Percentiles rank a stretch among this genome's conserved stretches.
Evolutionary conservation across 1,139 yeast species (phyloP).

Genomic region (Chernovozyma aurita): DNA sequence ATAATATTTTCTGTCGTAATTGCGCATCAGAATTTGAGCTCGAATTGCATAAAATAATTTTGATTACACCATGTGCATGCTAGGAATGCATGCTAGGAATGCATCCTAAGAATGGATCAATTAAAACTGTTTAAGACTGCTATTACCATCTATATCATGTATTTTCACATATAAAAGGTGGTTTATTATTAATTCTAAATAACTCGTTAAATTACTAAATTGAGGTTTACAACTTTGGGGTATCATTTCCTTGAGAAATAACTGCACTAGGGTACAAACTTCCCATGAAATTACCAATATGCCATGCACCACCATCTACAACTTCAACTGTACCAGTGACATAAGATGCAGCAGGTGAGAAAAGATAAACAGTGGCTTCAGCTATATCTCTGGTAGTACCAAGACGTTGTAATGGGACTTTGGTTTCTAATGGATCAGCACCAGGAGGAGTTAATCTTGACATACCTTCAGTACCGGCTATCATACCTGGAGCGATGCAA

Average conservation of each 20-base stretch:
- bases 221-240: slow-evolving; percentile 9
- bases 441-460: slow-evolving; percentile 48
- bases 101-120: no score
- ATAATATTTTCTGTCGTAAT: no score
- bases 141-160: no score
- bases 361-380: slow-evolving; percentile 77
- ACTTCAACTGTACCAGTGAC: slow-evolving; percentile 74
- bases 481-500: slow-evolving; percentile 88
- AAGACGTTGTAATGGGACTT: slow-evolving; percentile 70
- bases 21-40: no score
- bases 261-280: slow-evolving; percentile 34
- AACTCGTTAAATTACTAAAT: no score
- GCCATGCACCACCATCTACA: slow-evolving; percentile 94
- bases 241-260: slow-evolving; percentile 21
- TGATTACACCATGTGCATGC: no score
- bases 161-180: no score
- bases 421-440: slow-evolving; percentile 32
- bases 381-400: slow-evolving; percentile 83
- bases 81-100: no score
- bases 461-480: slow-evolving; percentile 81
- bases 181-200: no score
- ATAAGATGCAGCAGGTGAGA: slow-evolving; percentile 77
- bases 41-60: no score
- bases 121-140: no score
- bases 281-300: slow-evolving; percentile 47